Percentiles rank a stretch among this genome's conserved stretches.
Conservation (phyloP, 805 yeast genomes). For the Zygoascus bituminiphila region DNA sequence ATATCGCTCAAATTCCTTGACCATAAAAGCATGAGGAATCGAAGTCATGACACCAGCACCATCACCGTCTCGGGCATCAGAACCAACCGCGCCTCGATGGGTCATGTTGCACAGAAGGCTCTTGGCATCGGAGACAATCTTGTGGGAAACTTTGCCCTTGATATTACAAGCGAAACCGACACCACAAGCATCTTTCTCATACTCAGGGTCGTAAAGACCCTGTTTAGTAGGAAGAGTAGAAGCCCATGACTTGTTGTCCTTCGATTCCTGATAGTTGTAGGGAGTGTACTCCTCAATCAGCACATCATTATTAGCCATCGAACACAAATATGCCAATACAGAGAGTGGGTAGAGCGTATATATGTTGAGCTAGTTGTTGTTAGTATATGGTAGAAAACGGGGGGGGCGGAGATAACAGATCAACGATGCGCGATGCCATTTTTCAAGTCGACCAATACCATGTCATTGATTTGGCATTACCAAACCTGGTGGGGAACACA, state of each 20-base stretch:
- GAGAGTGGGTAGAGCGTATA: not conserved
- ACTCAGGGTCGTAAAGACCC: conserved; percentile 89
- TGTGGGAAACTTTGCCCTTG: conserved; percentile 81
- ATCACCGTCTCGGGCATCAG: conserved; percentile 95
- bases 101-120: conserved; percentile 92
- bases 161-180: conserved; percentile 96
- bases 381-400: too few species aligned
- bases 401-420: too few species aligned
- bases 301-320: conserved; percentile 11
- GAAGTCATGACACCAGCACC: conserved; percentile 97
- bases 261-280: conserved; percentile 64
- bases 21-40: conserved; percentile 81
- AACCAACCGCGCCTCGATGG: conserved; percentile 96
- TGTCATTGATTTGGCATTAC: too few species aligned
- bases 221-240: conserved; percentile 74
- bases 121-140: conserved; percentile 83
- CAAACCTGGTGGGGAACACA: too few species aligned
- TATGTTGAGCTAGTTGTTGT: not conserved
- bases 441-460: too few species aligned
- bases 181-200: conserved; percentile 96
- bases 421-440: too few species aligned
- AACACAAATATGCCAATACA: not conserved
- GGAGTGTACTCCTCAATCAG: conserved; percentile 24
- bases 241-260: conserved; percentile 87
- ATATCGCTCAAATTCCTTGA: conserved; percentile 70